phyloP scores from a whole-genome alignment of 1,284 basidiomycete species.

The Ustilago loliicola region DNA sequence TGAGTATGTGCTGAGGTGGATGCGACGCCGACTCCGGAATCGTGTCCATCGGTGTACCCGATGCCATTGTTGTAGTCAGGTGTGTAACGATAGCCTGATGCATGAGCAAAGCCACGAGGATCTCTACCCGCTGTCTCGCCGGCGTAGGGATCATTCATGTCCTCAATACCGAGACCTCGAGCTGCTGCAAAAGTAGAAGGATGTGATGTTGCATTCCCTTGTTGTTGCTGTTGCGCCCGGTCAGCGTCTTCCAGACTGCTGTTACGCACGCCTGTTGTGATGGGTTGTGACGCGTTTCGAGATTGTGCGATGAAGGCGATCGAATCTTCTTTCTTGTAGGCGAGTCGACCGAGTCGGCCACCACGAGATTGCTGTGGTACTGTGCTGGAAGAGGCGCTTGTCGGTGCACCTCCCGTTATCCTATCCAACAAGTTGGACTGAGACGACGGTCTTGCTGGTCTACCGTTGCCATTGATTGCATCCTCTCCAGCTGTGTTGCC shows the following conservation, averaged over 20 bases:
- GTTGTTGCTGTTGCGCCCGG: not conserved
- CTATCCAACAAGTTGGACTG: slow-evolving; percentile 32
- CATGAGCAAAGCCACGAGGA: not conserved
- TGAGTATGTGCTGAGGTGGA: slow-evolving; percentile 12
- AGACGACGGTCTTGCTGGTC: slow-evolving; percentile 27
- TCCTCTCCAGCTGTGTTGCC: not conserved
- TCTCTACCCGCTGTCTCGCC: not conserved
- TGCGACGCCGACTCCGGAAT: slow-evolving; percentile 13
- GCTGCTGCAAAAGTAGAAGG: slow-evolving; percentile 5
- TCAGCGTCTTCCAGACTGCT: slow-evolving; percentile 12
- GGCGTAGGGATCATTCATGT: not conserved
- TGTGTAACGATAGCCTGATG: slow-evolving; percentile 5
- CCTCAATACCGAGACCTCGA: slow-evolving; percentile 30
- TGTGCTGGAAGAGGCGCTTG: not conserved
- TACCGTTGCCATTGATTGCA: not conserved
- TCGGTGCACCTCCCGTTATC: not conserved
- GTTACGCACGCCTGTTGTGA: slow-evolving; percentile 5
- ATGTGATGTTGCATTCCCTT: slow-evolving; percentile 1
- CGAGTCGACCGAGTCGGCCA: slow-evolving; percentile 44
- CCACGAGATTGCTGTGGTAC: slow-evolving; percentile 24
- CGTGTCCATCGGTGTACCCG: not conserved
- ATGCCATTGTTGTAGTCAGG: not conserved
- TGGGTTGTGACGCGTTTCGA: slow-evolving; percentile 31
- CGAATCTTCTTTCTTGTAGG: slow-evolving; percentile 54
- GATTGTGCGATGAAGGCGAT: slow-evolving; percentile 42